Evolutionary conservation across 352 stramenopile species (phyloP), one percentile per base, ranked within the genome.

Genomic region (Phytophthora chlamydospora): DNA sequence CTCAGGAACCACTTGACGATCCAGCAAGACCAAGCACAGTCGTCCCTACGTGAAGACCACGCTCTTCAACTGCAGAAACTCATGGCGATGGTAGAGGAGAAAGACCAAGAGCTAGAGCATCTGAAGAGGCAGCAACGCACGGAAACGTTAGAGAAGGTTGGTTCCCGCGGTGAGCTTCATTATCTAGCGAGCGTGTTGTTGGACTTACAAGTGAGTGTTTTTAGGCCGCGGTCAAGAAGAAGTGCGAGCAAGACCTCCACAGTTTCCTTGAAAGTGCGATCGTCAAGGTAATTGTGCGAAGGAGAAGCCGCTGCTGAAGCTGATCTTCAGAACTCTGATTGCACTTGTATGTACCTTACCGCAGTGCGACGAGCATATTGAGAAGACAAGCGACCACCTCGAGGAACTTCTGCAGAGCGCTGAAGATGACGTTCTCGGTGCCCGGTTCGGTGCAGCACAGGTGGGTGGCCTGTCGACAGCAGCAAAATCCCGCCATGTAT

Each of bases 331-430:
- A 29, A 29, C 24, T 29, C 24, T 29, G 5, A 29, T 3, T 29
- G 24, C 24, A 29, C 24, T 6, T 29, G 24, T 6, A 29, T 49
- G 14, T 50, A 7, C 32, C 42, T 38, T 21, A 46, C 9, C 12
- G 38, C 24, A 93, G 84, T 85, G 73, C 24, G 80, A 93, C 46
- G 38, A 68, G 0, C 69, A 78, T 36, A 88, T 91, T 31, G 46
- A 64, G 2, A 31, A 64, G 3, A 61, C 75, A 10, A 78, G 63
- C 24, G 46, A 60, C 0, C 51, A 78, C 19, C 66, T 93, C 0
- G 81, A 93, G 34, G n/a, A 55, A 17, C 60, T 90, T 12, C 68
- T 89, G 3, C 62, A 74, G 16, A 63, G 67, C 17, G 68, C 72
- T 29, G 80, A 91, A 27, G 16, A 63, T 2, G 69, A 90, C 44